A percentile compares a stretch with the other conserved stretches of the same genome.
Evolutionary conservation across 768 basidiomycete genomes (phyloP).

Genomic region (Agaricus sinodeliciosus): DNA sequence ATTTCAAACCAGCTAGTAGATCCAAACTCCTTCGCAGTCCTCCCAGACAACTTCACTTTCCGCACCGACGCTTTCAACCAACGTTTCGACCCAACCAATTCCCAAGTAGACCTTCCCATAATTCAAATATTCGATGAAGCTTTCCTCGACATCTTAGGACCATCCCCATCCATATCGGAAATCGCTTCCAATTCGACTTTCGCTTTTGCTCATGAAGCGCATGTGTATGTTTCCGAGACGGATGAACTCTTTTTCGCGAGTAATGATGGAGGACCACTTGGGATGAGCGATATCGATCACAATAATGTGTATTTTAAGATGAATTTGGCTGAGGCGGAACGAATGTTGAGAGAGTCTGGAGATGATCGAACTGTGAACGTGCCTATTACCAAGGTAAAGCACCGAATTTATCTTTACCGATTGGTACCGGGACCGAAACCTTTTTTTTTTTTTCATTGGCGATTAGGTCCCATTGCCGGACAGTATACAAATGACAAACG

Average conservation of each 20-base stretch:
- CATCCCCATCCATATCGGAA: slow-evolving; percentile 46
- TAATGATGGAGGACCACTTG: slow-evolving; percentile 59
- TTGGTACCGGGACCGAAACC: neutral
- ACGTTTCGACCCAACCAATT: slow-evolving; percentile 57
- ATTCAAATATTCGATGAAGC: slow-evolving; percentile 43
- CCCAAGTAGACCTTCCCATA: slow-evolving; percentile 36
- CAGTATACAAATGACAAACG: slow-evolving; percentile 63
- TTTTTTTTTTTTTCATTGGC: no score
- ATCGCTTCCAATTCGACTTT: slow-evolving; percentile 57
- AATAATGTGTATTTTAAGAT: slow-evolving; percentile 62
- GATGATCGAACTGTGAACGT: slow-evolving; percentile 35
- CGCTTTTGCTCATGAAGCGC: slow-evolving; percentile 77
- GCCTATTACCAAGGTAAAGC: slow-evolving; percentile 35
- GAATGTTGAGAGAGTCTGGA: slow-evolving; percentile 28
- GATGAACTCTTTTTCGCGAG: slow-evolving; percentile 70
- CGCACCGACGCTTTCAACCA: slow-evolving; percentile 29
- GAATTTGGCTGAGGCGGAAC: slow-evolving; percentile 47
- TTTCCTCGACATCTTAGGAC: slow-evolving; percentile 58
- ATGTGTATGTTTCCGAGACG: slow-evolving; percentile 56
- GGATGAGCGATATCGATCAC: slow-evolving; percentile 55
- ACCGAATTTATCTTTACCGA: slow-evolving; percentile 1
- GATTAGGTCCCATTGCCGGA: slow-evolving; percentile 50
- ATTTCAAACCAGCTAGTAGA: slow-evolving; percentile 36
- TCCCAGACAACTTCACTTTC: slow-evolving; percentile 37
- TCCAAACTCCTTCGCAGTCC: slow-evolving; percentile 45